A percentile compares a stretch with the other conserved stretches of the same genome.
These are phyloP conservation scores for Amoebophrya sp. DNA, from an alignment of 169 alveolate species.

Conservation along the genomic window DNA sequence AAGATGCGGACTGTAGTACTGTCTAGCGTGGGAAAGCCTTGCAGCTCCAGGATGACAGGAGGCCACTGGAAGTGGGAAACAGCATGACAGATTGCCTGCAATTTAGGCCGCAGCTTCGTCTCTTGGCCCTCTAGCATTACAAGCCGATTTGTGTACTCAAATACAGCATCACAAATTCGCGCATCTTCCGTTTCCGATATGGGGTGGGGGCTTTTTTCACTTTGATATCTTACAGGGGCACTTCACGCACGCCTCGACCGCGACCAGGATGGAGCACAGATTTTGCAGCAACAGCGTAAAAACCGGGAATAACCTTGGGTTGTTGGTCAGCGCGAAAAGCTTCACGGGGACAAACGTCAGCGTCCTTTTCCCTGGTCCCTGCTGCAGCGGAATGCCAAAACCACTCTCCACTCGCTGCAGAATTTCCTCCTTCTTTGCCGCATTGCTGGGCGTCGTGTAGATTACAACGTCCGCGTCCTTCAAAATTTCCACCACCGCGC, in stretches of 20 bases:
- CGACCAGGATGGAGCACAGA: not conserved
- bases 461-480: not conserved
- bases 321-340: not conserved
- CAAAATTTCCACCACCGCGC: constrained; percentile 35
- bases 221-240: not conserved
- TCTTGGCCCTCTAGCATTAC: too few relatives aligned
- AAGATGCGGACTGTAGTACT: too few relatives aligned
- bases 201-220: too few relatives aligned
- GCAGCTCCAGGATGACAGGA: too few relatives aligned
- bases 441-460: not conserved
- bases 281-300: not conserved
- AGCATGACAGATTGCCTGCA: too few relatives aligned
- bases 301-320: not conserved
- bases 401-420: not conserved
- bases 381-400: not conserved
- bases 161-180: too few relatives aligned
- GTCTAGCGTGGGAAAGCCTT: too few relatives aligned
- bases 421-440: not conserved
- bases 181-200: too few relatives aligned
- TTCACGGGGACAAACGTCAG: not conserved
- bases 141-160: too few relatives aligned
- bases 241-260: not conserved
- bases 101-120: too few relatives aligned
- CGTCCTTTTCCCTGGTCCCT: not conserved
- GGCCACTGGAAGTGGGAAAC: too few relatives aligned